A percentile compares a stretch with the other conserved stretches of the same genome.
Evolutionary conservation across 2,329 filamentous ascomycete species (phyloP).

Genomic region (Elsinoe australis): DNA sequence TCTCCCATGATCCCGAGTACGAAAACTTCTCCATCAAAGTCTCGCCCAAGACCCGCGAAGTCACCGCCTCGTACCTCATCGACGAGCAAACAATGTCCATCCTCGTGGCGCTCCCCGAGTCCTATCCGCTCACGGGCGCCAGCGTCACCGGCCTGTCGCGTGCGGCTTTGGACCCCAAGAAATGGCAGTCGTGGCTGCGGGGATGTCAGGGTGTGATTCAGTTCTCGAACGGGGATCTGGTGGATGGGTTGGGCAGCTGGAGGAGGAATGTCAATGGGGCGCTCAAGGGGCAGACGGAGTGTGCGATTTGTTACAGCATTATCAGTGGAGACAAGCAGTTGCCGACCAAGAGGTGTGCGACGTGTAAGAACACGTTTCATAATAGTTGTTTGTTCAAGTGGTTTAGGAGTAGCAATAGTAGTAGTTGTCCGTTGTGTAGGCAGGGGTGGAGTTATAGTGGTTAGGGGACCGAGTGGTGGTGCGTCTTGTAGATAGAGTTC

Average conservation of each 20-base stretch:
- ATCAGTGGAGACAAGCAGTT: slow-evolving; percentile 81
- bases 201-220: slow-evolving; percentile 79
- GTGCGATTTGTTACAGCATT: slow-evolving; percentile 94
- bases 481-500: no score
- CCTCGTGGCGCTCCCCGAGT: slow-evolving; percentile 67
- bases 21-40: slow-evolving; percentile 61
- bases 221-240: slow-evolving; percentile 65
- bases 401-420: slow-evolving; percentile 90
- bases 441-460: slow-evolving; percentile 66
- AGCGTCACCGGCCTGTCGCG: slow-evolving; percentile 69
- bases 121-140: slow-evolving; percentile 75
- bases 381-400: slow-evolving; percentile 85
- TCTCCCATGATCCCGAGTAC: slow-evolving; percentile 36
- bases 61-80: slow-evolving; percentile 76
- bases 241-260: slow-evolving; percentile 80
- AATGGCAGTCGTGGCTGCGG: slow-evolving; percentile 86
- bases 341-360: slow-evolving; percentile 83
- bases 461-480: background rate
- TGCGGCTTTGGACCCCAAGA: slow-evolving; percentile 80
- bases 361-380: slow-evolving; percentile 93
- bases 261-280: slow-evolving; percentile 78
- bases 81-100: slow-evolving; percentile 82
- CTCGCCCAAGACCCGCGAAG: slow-evolving; percentile 61
- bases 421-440: slow-evolving; percentile 84
- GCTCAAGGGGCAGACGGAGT: slow-evolving; percentile 88